phyloP scores from a whole-genome alignment of 139 green algal species.

The Yamagishiella unicocca region DNA sequence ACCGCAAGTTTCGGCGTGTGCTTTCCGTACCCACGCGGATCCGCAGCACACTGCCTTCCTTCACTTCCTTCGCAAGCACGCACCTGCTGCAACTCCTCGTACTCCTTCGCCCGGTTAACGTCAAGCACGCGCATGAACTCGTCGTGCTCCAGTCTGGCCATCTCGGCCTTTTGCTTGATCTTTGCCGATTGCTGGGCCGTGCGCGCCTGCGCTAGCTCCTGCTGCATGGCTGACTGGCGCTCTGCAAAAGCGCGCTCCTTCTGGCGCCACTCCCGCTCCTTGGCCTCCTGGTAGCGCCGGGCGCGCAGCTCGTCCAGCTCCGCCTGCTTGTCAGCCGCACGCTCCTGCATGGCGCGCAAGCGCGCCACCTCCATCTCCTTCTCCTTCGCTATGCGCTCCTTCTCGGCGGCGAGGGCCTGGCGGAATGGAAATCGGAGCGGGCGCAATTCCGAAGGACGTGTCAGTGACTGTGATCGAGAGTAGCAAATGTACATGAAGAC shows the following conservation, averaged over 20 bases:
- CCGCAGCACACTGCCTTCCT: too few species aligned
- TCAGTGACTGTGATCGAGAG: too few species aligned
- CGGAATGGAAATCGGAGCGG: too few species aligned
- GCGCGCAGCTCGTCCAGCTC: conserved; percentile 91
- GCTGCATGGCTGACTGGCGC: conserved; percentile 66
- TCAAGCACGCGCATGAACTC: conserved; percentile 85
- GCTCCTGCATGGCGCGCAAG: conserved; percentile 88
- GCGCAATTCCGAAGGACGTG: too few species aligned
- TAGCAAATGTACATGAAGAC: too few species aligned
- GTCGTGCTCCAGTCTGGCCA: conserved; percentile 79
- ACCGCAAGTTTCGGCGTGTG: too few species aligned
- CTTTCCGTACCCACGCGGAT: too few species aligned
- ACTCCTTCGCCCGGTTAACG: conserved; percentile 75
- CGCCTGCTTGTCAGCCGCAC: conserved; percentile 79
- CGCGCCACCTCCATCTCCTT: conserved; percentile 90
- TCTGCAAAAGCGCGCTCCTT: conserved; percentile 77
- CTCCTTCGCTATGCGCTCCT: conserved; percentile 79
- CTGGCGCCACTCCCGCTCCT: conserved; percentile 84
- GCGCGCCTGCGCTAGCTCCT: conserved; percentile 76
- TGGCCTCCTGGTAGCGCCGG: conserved; percentile 73
- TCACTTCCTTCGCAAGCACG: too few species aligned
- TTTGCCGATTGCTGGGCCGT: conserved; percentile 81
- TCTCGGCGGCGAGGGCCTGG: conserved; percentile 72
- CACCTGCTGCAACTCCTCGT: conserved; percentile 71
- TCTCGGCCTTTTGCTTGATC: conserved; percentile 77